phyloP scores from a whole-genome alignment of 2,329 filamentous ascomycete species.

The Pyrenophora teres region DNA sequence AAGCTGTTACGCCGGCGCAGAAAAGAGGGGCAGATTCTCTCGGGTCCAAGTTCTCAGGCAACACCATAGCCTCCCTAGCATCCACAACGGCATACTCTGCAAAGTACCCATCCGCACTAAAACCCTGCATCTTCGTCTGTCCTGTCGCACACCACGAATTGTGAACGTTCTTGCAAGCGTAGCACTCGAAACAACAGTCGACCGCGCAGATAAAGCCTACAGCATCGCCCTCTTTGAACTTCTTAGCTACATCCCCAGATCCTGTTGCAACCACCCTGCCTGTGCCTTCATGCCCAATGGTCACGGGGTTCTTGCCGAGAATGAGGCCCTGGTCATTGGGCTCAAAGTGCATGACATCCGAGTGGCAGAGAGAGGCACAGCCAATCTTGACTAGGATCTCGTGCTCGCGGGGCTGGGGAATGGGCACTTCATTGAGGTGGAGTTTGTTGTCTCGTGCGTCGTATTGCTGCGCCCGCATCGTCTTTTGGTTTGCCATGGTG shows the following conservation, averaged over 20 bases:
- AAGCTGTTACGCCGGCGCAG: conserved; percentile 41
- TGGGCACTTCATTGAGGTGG: conserved; percentile 52
- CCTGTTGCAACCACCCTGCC: conserved; percentile 35
- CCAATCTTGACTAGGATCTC: conserved; percentile 49
- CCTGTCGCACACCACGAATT: conserved; percentile 37
- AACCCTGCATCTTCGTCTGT: conserved; percentile 40
- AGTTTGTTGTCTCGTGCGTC: conserved; percentile 44
- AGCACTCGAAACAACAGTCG: conserved; percentile 42
- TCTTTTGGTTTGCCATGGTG: conserved; percentile 26
- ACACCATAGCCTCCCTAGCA: conserved; percentile 34
- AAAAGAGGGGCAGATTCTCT: conserved; percentile 37
- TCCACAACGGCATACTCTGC: conserved; percentile 40
- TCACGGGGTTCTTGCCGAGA: conserved; percentile 38
- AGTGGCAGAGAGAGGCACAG: conserved; percentile 50
- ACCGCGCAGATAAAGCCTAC: conserved; percentile 42
- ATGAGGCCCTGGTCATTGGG: conserved; percentile 42
- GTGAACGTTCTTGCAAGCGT: conserved; percentile 35
- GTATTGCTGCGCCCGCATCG: conserved; percentile 40
- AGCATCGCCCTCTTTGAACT: conserved; percentile 39
- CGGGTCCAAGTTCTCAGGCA: conserved; percentile 35
- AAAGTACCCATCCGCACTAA: conserved; percentile 36
- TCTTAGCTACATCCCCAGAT: conserved; percentile 27
- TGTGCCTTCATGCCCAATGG: conserved; percentile 42
- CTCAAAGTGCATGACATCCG: conserved; percentile 47
- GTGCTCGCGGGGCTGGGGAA: conserved; percentile 51